Conservation (phyloP, 441 rosid species). For the Arabidopsis lyrata region DNA sequence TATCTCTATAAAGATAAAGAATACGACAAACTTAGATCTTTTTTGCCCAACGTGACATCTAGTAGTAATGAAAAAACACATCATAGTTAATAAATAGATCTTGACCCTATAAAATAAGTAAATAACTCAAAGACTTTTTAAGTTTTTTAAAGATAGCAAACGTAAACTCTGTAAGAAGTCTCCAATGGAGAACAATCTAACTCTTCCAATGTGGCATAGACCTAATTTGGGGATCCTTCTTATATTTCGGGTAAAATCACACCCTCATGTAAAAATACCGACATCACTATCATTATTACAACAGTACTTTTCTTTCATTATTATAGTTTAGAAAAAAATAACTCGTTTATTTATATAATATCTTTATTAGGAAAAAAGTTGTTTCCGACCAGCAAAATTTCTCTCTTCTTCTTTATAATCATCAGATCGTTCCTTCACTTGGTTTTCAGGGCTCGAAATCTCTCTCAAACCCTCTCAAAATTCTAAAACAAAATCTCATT, state of each 20-base stretch:
- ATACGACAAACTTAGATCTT: neutral
- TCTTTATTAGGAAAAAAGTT: constrained; percentile 24
- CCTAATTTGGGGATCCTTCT: constrained; percentile 32
- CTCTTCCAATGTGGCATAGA: constrained; percentile 26
- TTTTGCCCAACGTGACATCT: neutral
- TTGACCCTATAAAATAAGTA: constrained; percentile 29
- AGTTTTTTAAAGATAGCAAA: constrained; percentile 11
- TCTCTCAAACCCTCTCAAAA: constrained; percentile 41
- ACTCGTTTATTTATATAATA: constrained; percentile 31
- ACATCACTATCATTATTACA: constrained; percentile 19
- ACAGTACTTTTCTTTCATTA: neutral
- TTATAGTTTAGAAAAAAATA: neutral
- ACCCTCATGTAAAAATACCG: constrained; percentile 27
- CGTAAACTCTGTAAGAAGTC: constrained; percentile 34
- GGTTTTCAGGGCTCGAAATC: constrained; percentile 43
- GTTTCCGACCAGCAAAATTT: constrained; percentile 36
- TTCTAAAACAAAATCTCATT: neutral
- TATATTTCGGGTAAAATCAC: constrained; percentile 40
- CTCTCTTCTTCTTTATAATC: constrained; percentile 44
- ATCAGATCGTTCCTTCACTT: constrained; percentile 41
- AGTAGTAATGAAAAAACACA: constrained; percentile 19
- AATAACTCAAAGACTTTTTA: constrained; percentile 5
- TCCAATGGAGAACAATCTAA: constrained; percentile 41
- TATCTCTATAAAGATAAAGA: constrained; percentile 15
- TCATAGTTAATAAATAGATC: constrained; percentile 29